These are phyloP conservation scores for Penicillium bovifimosum DNA, from an alignment of 495 filamentous ascomycete genomes.

Conservation along the genomic window DNA sequence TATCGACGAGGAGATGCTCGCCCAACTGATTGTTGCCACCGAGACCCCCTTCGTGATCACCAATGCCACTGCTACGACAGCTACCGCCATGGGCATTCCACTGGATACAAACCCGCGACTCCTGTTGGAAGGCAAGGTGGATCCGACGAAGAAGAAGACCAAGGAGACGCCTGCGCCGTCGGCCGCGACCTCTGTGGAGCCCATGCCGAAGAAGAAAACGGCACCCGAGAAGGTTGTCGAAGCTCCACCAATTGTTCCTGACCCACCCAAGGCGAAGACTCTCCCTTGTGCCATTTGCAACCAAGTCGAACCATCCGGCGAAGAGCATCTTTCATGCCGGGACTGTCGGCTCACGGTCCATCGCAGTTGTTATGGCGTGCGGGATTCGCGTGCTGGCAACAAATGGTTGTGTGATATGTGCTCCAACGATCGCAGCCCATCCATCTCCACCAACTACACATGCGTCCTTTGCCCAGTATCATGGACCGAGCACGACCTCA, in stretches of 20 bases:
- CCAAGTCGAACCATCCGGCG: constrained; percentile 62
- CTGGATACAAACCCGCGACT: constrained; percentile 37
- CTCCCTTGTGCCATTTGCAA: constrained; percentile 84
- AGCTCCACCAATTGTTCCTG: constrained; percentile 55
- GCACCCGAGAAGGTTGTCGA: constrained; percentile 50
- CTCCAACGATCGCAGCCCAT: constrained; percentile 80
- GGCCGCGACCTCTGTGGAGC: constrained; percentile 41
- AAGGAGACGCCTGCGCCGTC: constrained; percentile 46
- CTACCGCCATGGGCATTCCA: constrained; percentile 39
- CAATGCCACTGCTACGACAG: constrained; percentile 40
- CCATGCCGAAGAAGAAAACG: constrained; percentile 57
- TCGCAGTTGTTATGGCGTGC: constrained; percentile 82
- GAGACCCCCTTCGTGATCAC: constrained; percentile 45
- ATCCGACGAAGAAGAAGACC: constrained; percentile 54
- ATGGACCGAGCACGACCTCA: constrained; percentile 69
- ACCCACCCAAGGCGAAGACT: constrained; percentile 67
- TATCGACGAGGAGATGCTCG: constrained; percentile 85
- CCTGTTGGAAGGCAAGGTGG: constrained; percentile 37
- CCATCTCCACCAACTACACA: constrained; percentile 82
- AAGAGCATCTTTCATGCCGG: constrained; percentile 69
- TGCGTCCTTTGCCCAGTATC: constrained; percentile 83
- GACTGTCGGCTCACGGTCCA: constrained; percentile 94
- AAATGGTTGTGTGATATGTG: constrained; percentile 98
- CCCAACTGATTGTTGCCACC: constrained; percentile 62
- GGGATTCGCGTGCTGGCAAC: constrained; percentile 57